Conservation (phyloP, 2,329 filamentous ascomycete species). For the Mollisia scopiformis region DNA sequence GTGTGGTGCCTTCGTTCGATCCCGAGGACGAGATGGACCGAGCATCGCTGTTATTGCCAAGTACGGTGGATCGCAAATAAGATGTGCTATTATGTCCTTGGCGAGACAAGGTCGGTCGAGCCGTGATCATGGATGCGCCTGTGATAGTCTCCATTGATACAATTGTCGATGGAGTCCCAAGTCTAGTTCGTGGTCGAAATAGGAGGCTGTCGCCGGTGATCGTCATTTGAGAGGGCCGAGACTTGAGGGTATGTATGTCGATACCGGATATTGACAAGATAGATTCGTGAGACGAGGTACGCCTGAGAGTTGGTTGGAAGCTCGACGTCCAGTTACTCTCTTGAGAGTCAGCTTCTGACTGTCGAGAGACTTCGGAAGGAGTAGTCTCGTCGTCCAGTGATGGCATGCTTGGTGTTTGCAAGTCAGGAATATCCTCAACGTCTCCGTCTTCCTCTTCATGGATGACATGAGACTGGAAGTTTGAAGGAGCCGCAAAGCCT, state of each 20-base stretch:
- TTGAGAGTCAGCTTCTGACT: conserved; percentile 16
- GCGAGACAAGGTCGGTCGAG: conserved; percentile 57
- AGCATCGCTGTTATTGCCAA: conserved; percentile 30
- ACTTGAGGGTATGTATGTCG: conserved; percentile 83
- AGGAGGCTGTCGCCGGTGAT: conserved; percentile 49
- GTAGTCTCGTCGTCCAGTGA: conserved; percentile 28
- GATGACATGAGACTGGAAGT: conserved; percentile 41
- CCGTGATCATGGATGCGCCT: conserved; percentile 55
- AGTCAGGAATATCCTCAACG: conserved; percentile 31
- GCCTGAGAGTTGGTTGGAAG: conserved; percentile 56
- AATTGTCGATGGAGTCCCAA: conserved; percentile 45
- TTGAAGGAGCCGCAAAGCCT: conserved; percentile 42
- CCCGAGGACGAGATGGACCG: conserved; percentile 37
- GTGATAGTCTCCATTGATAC: conserved; percentile 57
- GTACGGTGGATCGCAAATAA: conserved; percentile 60
- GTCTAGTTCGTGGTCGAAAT: conserved; percentile 49
- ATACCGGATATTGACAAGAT: conserved; percentile 85
- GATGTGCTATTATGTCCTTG: conserved; percentile 51
- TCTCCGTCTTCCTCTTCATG: conserved; percentile 40
- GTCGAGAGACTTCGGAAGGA: conserved; percentile 26
- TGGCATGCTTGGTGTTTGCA: conserved; percentile 24
- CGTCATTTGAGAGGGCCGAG: conserved; percentile 75
- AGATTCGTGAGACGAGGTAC: conserved; percentile 80
- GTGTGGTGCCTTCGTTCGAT: conserved; percentile 42
- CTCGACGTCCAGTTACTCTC: conserved; percentile 30